Percentiles rank a stretch among this genome's conserved stretches.
Conservation (phyloP, 1,284 basidiomycete species). For the Retiboletus flavoniger region DNA sequence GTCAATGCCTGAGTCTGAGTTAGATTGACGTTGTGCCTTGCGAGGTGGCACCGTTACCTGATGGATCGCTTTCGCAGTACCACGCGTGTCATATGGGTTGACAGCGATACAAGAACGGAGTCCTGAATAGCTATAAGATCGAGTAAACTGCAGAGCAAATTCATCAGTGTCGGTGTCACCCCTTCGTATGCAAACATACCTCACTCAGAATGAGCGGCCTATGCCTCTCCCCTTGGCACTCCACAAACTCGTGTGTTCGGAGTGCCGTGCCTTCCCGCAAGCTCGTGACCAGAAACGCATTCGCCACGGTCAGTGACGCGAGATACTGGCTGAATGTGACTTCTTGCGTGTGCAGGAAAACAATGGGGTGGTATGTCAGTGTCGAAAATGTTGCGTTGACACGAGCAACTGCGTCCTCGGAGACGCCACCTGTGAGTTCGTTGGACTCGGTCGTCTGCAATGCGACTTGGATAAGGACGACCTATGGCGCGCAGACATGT, state of each 20-base stretch:
- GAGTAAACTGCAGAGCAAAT: conserved; percentile 62
- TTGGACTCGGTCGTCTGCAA: conserved; percentile 80
- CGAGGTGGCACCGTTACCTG: conserved; percentile 33
- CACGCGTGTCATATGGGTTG: conserved; percentile 79
- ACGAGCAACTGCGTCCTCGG: conserved; percentile 75
- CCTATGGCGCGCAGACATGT: conserved; percentile 35
- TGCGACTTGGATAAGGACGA: conserved; percentile 84
- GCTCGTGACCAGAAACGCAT: conserved; percentile 85
- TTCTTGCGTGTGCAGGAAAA: conserved; percentile 86
- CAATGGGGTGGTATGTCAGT: conserved; percentile 84
- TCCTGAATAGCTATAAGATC: conserved; percentile 81
- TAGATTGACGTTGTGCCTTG: neutral
- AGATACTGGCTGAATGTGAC: conserved; percentile 86
- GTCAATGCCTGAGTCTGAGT: conserved; percentile 53
- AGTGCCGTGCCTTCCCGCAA: conserved; percentile 84
- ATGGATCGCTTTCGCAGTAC: conserved; percentile 74
- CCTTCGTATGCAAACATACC: conserved; percentile 36
- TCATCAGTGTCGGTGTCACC: conserved; percentile 4
- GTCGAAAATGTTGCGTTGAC: conserved; percentile 83
- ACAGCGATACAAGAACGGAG: conserved; percentile 83
- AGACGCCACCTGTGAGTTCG: conserved; percentile 71
- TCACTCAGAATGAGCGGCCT: conserved; percentile 78
- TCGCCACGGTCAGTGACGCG: conserved; percentile 77
- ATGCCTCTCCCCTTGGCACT: conserved; percentile 70
- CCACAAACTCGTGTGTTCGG: conserved; percentile 81